These are phyloP conservation scores for Oemleria cerasiformis DNA, from an alignment of 306 rosid genomes.

Conservation along the genomic window DNA sequence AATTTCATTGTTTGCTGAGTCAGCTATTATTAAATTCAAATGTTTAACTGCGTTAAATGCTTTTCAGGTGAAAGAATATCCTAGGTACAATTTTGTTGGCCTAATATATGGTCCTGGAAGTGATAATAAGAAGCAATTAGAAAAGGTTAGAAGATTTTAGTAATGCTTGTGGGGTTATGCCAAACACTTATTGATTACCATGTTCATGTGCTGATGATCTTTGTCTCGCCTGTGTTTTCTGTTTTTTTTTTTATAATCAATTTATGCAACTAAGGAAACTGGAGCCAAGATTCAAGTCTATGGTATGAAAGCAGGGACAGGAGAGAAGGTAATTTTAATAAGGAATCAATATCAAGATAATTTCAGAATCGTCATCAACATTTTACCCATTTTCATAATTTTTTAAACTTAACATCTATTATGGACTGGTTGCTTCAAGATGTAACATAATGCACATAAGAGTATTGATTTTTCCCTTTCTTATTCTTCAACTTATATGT, in stretches of 20 bases:
- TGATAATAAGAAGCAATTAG: constrained; percentile 79
- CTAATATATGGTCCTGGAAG: constrained; percentile 76
- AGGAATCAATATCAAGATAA: background rate
- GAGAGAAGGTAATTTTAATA: constrained; percentile 53
- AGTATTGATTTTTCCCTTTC: constrained; percentile 11
- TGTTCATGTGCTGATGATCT: constrained; percentile 5
- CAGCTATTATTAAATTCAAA: background rate
- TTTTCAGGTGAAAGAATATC: constrained; percentile 75
- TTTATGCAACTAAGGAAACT: constrained; percentile 63
- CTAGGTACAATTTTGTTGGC: constrained; percentile 69
- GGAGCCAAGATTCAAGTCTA: constrained; percentile 75
- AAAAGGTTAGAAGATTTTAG: constrained; percentile 55
- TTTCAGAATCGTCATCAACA: background rate
- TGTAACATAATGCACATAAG: background rate
- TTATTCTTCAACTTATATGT: constrained; percentile 26
- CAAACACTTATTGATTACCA: background rate
- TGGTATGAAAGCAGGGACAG: constrained; percentile 61
- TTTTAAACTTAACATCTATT: constrained; percentile 11
- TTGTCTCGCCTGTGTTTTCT: background rate
- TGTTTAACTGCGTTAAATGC: constrained; percentile 26
- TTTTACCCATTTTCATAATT: background rate
- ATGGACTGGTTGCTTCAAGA: background rate
- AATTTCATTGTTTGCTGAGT: background rate
- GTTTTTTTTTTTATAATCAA: background rate
- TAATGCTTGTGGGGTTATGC: background rate